Evolutionary conservation across 1,284 basidiomycete species (phyloP).

Genomic region (Limonomyces culmigenus): DNA sequence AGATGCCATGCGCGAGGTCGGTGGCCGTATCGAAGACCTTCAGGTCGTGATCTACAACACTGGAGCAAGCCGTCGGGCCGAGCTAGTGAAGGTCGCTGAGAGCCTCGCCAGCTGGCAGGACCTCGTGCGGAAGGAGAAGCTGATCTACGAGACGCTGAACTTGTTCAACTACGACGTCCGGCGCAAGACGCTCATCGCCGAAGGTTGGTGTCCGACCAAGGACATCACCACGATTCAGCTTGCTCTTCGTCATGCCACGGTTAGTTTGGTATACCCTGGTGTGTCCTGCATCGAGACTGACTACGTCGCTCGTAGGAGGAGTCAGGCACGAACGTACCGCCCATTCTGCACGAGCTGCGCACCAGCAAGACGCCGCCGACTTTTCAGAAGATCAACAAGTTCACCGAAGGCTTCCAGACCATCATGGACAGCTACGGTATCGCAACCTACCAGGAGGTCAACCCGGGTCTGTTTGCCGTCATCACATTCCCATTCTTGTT

Average conservation of each 20-base stretch:
- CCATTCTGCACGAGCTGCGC: slow-evolving; percentile 82
- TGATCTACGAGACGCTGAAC: slow-evolving; percentile 90
- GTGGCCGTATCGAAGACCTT: slow-evolving; percentile 82
- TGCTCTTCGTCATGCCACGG: slow-evolving; percentile 84
- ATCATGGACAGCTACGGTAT: slow-evolving; percentile 98
- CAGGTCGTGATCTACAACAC: slow-evolving; percentile 86
- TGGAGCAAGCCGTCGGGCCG: slow-evolving; percentile 68
- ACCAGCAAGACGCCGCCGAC: slow-evolving; percentile 92
- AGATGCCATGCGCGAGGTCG: slow-evolving; percentile 81
- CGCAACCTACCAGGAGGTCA: slow-evolving; percentile 92
- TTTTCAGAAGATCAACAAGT: slow-evolving; percentile 90
- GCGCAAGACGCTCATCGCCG: slow-evolving; percentile 90
- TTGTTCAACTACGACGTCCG: slow-evolving; percentile 89
- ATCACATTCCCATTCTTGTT: slow-evolving; percentile 98
- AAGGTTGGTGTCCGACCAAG: slow-evolving; percentile 93
- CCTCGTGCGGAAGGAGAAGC: slow-evolving; percentile 89
- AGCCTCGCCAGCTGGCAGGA: slow-evolving; percentile 84
- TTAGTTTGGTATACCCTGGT: slow-evolving; percentile 16
- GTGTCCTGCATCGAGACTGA: slow-evolving; percentile 3
- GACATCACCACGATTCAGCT: slow-evolving; percentile 82
- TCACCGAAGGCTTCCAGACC: slow-evolving; percentile 94
- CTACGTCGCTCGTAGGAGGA: slow-evolving; percentile 44
- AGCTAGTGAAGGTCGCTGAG: slow-evolving; percentile 81
- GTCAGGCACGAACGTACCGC: slow-evolving; percentile 83
- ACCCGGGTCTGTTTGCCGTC: slow-evolving; percentile 89